phyloP scores from a whole-genome alignment of 2,329 filamentous ascomycete species.

The Hymenoscyphus scutula region DNA sequence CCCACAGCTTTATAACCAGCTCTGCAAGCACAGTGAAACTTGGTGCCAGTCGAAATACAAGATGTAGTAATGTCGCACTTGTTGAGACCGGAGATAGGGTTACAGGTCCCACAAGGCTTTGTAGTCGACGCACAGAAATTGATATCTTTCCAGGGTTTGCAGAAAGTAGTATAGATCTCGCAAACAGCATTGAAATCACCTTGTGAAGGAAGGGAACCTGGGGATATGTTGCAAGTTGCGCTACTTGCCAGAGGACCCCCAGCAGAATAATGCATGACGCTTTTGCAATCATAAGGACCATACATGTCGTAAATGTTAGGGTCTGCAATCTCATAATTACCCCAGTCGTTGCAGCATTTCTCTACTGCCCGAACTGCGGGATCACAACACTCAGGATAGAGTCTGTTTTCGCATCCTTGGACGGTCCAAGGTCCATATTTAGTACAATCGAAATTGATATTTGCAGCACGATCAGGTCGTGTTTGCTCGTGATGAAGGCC shows the following conservation, averaged over 20 bases:
- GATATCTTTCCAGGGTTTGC: slow-evolving; percentile 5
- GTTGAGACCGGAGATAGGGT: slow-evolving; percentile 7
- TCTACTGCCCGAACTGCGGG: background rate
- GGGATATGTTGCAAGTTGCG: slow-evolving; percentile 1
- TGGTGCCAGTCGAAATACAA: slow-evolving; percentile 8
- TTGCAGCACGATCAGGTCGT: slow-evolving; percentile 4
- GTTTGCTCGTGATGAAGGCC: slow-evolving; percentile 8
- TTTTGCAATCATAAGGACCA: slow-evolving; percentile 10
- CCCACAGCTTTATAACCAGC: slow-evolving; percentile 1
- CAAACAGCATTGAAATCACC: slow-evolving; percentile 10
- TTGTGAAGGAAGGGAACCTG: background rate
- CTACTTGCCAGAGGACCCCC: slow-evolving; percentile 1
- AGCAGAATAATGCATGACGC: slow-evolving; percentile 8
- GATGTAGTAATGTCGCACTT: slow-evolving; percentile 10
- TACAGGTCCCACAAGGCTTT: slow-evolving; percentile 4
- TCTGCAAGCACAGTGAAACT: slow-evolving; percentile 8
- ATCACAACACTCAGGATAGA: slow-evolving; percentile 5
- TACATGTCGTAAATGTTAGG: slow-evolving; percentile 4
- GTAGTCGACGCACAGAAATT: slow-evolving; percentile 2
- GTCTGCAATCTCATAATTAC: slow-evolving; percentile 1
- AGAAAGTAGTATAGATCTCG: slow-evolving; percentile 6
- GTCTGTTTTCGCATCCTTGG: background rate
- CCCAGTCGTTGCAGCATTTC: background rate
- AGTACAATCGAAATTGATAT: slow-evolving; percentile 8
- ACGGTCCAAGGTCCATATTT: slow-evolving; percentile 8